Conservation (phyloP, 2,329 filamentous ascomycete species). For the Coleophoma cylindrospora region DNA sequence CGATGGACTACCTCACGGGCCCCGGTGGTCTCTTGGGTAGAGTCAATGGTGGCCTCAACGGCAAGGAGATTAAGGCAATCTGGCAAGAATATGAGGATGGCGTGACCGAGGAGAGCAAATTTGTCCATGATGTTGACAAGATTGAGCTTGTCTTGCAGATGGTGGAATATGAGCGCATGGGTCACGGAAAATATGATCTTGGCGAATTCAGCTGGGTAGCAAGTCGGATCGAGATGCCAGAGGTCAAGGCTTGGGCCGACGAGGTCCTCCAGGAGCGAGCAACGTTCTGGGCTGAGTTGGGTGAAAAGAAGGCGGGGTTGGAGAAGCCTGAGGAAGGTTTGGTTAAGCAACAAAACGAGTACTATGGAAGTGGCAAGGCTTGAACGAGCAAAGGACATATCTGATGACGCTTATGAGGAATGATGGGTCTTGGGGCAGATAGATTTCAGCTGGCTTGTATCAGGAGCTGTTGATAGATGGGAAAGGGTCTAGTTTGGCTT, state of each 20-base stretch:
- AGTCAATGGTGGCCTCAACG: conserved; percentile 67
- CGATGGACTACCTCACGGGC: conserved; percentile 83
- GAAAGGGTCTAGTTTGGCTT: too few relatives aligned
- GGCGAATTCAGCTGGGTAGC: conserved; percentile 84
- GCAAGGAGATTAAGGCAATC: conserved; percentile 66
- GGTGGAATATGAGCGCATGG: conserved; percentile 85
- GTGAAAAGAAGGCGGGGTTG: conserved; percentile 1
- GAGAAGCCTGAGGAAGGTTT: conserved; percentile 6
- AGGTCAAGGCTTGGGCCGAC: conserved; percentile 75
- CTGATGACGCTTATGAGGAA: background rate
- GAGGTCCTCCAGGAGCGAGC: conserved; percentile 73
- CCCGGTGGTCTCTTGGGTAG: conserved; percentile 60
- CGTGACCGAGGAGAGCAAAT: conserved; percentile 75
- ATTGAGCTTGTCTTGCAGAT: conserved; percentile 93
- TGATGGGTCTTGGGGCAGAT: too few relatives aligned
- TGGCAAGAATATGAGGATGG: conserved; percentile 97
- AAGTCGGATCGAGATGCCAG: conserved; percentile 64
- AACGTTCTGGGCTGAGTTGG: conserved; percentile 56
- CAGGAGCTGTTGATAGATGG: too few relatives aligned
- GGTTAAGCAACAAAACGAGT: conserved; percentile 12
- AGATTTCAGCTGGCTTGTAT: too few relatives aligned
- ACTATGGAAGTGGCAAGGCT: conserved; percentile 2
- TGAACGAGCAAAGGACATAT: background rate
- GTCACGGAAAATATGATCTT: conserved; percentile 64
- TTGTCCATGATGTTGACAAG: conserved; percentile 97